phyloP scores from a whole-genome alignment of 2,329 filamentous ascomycete genomes.

The Fusarium udum region DNA sequence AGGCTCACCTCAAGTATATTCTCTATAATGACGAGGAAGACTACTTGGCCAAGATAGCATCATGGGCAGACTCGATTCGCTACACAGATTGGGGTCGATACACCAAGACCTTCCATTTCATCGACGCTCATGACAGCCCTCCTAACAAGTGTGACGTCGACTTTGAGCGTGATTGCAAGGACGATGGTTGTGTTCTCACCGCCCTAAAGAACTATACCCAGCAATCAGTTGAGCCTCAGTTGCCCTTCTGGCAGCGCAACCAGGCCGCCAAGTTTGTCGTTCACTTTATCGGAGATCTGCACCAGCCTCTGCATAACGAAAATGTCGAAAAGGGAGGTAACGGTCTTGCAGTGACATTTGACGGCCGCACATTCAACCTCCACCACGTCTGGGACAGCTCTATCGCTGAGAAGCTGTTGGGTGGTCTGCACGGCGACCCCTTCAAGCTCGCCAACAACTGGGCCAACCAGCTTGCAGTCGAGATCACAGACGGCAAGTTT shows the following conservation, averaged over 20 bases:
- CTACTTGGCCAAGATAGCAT: constrained; percentile 71
- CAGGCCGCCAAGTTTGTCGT: constrained; percentile 73
- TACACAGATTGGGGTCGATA: constrained; percentile 72
- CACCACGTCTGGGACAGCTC: constrained; percentile 79
- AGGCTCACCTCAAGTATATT: constrained; percentile 65
- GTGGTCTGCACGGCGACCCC: constrained; percentile 60
- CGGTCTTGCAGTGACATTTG: constrained; percentile 70
- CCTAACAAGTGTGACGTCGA: constrained; percentile 66
- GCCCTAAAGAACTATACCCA: constrained; percentile 70
- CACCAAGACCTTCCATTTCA: constrained; percentile 72
- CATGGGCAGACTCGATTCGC: constrained; percentile 73
- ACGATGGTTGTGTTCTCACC: constrained; percentile 68
- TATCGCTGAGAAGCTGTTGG: constrained; percentile 72
- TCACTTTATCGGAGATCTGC: constrained; percentile 76
- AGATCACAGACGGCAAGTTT: constrained; percentile 67
- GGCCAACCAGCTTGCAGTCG: constrained; percentile 63
- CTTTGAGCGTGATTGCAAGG: constrained; percentile 69
- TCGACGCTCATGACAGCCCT: constrained; percentile 72
- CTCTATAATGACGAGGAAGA: constrained; percentile 63
- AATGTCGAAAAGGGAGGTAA: constrained; percentile 73
- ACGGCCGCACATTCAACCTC: constrained; percentile 67
- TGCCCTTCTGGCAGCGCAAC: constrained; percentile 58
- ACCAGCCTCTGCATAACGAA: constrained; percentile 74
- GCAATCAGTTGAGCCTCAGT: constrained; percentile 57
- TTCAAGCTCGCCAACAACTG: constrained; percentile 63